These are phyloP conservation scores for Dictyostelium discoideum DNA, from an alignment of 78 protist genomes.

Conservation along the genomic window dicty_2.7 NC_007088.5:4299501-4300000, in stretches of 20 bases:
- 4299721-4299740: neutral
- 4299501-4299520: neutral
- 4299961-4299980: no score
- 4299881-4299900: neutral
- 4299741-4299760: neutral
- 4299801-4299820: conserved; percentile 2
- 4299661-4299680: neutral
- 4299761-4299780: neutral
- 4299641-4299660: neutral
- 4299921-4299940: no score
- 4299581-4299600: no score
- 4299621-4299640: neutral
- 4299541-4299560: no score
- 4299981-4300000: neutral
- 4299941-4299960: neutral
- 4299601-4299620: neutral
- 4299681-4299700: neutral
- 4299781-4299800: neutral
- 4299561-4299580: no score
- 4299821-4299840: neutral
- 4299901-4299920: no score
- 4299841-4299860: neutral
- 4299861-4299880: neutral
- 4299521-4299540: no score
- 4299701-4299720: neutral